A percentile compares a stretch with the other conserved stretches of the same genome.
These are phyloP conservation scores for Zygosaccharomyces sapae DNA, from an alignment of 1,139 yeast genomes.

Conservation along the genomic window DNA sequence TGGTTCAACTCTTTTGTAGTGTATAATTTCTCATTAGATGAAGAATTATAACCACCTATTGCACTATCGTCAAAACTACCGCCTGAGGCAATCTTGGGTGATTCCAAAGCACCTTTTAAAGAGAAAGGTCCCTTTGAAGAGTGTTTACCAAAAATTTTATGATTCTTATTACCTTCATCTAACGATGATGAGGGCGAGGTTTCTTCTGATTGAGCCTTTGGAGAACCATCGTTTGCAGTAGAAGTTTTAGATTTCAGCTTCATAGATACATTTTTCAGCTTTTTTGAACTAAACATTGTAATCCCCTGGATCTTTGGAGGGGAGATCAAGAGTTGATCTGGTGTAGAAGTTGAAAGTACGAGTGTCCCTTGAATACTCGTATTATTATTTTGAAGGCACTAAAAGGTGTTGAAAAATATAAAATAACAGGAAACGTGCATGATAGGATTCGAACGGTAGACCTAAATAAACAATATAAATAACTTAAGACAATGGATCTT, in stretches of 20 bases:
- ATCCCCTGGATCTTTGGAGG: constrained; percentile 19
- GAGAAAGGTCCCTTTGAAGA: not conserved
- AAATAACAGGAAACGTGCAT: not conserved
- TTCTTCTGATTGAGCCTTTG: not conserved
- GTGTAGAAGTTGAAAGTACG: not conserved
- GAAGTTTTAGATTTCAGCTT: constrained; percentile 39
- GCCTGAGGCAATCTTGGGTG: constrained; percentile 26
- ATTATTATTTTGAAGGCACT: not conserved
- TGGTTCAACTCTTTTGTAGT: constrained; percentile 39
- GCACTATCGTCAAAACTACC: not conserved
- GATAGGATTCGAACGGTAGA: not conserved
- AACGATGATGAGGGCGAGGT: not conserved
- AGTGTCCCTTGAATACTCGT: not conserved
- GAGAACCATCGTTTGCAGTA: not conserved
- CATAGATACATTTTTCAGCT: constrained; percentile 50
- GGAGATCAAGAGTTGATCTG: not conserved
- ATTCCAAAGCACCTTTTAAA: constrained; percentile 24
- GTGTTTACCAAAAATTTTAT: not conserved
- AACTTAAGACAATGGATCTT: not conserved
- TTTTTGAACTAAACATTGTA: constrained; percentile 47
- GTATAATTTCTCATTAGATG: constrained; percentile 34
- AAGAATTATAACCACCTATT: constrained; percentile 37
- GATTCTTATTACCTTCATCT: not conserved
- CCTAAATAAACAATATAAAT: not conserved
- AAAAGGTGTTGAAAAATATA: not conserved